phyloP scores from a whole-genome alignment of 2,329 filamentous ascomycete genomes.

The Aureobasidium melanogenum region DNA sequence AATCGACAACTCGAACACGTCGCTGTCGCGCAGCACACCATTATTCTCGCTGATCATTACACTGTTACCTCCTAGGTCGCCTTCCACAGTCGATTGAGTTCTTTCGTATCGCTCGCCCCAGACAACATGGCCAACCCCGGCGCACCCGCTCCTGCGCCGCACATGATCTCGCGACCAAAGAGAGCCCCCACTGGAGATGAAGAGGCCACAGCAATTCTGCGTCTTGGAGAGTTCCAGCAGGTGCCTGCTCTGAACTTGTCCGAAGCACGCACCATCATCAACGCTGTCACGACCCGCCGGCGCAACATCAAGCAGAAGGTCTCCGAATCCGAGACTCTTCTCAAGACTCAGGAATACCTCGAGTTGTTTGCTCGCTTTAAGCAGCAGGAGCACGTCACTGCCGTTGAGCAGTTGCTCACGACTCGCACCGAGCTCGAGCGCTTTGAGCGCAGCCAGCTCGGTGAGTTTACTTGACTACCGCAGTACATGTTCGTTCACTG shows the following conservation, averaged over 20 bases:
- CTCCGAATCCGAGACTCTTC: conserved; percentile 48
- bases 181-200: conserved; percentile 69
- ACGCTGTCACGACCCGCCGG: conserved; percentile 52
- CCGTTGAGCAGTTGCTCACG: conserved; percentile 72
- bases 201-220: conserved; percentile 71
- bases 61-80: neutral
- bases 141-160: conserved; percentile 15
- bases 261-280: conserved; percentile 85
- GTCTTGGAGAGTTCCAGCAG: conserved; percentile 86
- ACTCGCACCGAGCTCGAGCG: conserved; percentile 58
- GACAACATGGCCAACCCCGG: conserved; percentile 23
- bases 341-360: conserved; percentile 84
- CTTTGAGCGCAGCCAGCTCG: conserved; percentile 89
- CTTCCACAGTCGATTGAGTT: neutral
- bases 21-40: neutral
- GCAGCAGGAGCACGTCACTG: conserved; percentile 86
- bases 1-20: neutral
- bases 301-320: conserved; percentile 13
- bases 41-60: neutral
- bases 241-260: conserved; percentile 88
- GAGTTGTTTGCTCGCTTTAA: conserved; percentile 95
- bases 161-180: conserved; percentile 47
- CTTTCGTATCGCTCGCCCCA: neutral
- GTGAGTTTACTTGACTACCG: conserved; percentile 39
- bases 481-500: neutral